Percentiles rank a stretch among this genome's conserved stretches.
Evolutionary conservation across 2,329 filamentous ascomycete species (phyloP).

Genomic region (Ustulina deusta): DNA sequence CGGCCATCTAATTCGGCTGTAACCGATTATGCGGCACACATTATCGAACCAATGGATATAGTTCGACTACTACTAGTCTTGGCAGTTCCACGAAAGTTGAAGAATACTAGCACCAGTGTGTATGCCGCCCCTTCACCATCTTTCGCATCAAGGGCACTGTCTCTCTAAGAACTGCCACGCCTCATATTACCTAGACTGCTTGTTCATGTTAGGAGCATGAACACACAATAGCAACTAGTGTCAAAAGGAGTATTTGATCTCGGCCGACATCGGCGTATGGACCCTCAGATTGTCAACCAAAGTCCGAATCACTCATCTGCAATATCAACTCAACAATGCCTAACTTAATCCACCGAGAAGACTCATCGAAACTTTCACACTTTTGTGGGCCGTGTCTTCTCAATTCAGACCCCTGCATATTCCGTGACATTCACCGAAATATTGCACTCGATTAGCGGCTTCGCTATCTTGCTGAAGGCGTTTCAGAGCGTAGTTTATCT

Average conservation of each 20-base stretch:
- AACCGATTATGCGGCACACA: conserved; percentile 14
- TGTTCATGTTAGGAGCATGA: conserved; percentile 6
- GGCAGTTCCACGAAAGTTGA: background rate
- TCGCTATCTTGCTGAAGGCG: conserved; percentile 5
- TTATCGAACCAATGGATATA: conserved; percentile 7
- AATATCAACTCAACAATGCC: conserved; percentile 23
- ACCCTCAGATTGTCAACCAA: conserved; percentile 5
- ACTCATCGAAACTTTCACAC: conserved; percentile 12
- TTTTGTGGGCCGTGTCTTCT: conserved; percentile 22
- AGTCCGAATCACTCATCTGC: conserved; percentile 2
- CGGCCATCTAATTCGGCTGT: conserved; percentile 17
- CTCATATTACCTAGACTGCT: background rate
- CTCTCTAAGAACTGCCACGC: background rate
- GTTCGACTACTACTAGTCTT: background rate
- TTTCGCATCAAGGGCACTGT: background rate
- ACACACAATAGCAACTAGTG: background rate
- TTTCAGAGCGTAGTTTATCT: conserved; percentile 6
- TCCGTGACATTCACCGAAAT: conserved; percentile 36
- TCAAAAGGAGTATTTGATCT: conserved; percentile 2
- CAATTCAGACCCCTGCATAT: conserved; percentile 29
- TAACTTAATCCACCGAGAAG: conserved; percentile 27
- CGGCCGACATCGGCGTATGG: conserved; percentile 29
- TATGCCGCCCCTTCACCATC: background rate
- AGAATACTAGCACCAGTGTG: background rate
- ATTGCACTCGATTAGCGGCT: conserved; percentile 14